Percentiles rank a stretch among this genome's conserved stretches.
Conservation (phyloP, 2,329 filamentous ascomycete genomes). For the Verticillium tricorpus region DNA sequence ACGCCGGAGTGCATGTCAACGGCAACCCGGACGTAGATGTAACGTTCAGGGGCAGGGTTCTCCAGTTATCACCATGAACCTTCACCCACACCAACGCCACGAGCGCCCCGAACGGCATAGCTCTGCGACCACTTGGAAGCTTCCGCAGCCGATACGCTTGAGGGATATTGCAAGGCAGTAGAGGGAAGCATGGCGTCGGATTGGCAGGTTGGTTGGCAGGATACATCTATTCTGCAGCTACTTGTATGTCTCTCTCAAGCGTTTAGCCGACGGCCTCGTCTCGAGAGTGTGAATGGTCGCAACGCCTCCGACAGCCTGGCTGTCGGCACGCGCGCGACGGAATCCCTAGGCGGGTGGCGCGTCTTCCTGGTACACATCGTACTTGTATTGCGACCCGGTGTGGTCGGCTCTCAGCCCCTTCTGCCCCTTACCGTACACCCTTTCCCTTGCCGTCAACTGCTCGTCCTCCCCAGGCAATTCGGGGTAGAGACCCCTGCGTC, state of each 20-base stretch:
- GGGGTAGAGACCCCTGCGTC: constrained; percentile 22
- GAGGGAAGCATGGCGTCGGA: no score
- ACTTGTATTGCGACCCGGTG: constrained; percentile 55
- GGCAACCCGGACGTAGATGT: not conserved
- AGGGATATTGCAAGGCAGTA: no score
- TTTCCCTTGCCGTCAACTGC: constrained; percentile 51
- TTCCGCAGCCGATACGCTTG: no score
- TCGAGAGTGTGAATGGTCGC: not conserved
- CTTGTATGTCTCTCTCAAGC: not conserved
- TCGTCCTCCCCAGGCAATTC: constrained; percentile 22
- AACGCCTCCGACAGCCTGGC: not conserved
- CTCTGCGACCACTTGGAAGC: not conserved
- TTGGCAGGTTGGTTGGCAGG: not conserved
- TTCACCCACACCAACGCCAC: not conserved
- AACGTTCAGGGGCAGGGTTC: not conserved
- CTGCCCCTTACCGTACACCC: constrained; percentile 58
- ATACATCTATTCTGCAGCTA: not conserved
- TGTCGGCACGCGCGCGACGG: not conserved
- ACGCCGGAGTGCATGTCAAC: not conserved
- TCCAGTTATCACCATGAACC: not conserved
- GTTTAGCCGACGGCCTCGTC: not conserved
- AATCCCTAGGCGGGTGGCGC: not conserved
- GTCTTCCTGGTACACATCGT: constrained; percentile 56
- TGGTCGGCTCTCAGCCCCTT: constrained; percentile 53
- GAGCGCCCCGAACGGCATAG: not conserved